Evolutionary conservation across 1,284 basidiomycete species (phyloP).

Genomic region (Malassezia furfur): DNA sequence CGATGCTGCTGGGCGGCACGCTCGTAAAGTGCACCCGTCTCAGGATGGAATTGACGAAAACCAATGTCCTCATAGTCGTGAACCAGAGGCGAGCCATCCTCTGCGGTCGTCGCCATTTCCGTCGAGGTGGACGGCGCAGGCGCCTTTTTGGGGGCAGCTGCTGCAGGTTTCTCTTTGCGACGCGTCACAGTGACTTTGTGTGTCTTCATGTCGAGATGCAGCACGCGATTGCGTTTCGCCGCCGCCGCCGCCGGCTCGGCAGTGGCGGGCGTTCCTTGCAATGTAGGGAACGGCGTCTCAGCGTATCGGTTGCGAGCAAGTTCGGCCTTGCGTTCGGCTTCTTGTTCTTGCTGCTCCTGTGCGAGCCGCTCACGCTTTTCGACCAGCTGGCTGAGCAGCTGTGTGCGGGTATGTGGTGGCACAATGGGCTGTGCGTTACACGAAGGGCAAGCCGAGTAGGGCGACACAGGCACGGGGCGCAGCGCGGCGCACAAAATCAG

Average conservation of each 20-base stretch:
- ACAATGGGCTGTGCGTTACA: slow-evolving; percentile 11
- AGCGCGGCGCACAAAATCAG: slow-evolving; percentile 12
- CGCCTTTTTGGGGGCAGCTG: background rate
- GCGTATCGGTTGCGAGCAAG: background rate
- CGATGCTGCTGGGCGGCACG: background rate
- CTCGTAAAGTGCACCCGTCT: background rate
- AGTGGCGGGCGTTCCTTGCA: background rate
- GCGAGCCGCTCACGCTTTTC: slow-evolving; percentile 9
- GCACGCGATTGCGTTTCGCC: slow-evolving; percentile 5
- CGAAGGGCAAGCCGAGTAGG: slow-evolving; percentile 11
- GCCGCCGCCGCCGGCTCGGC: background rate
- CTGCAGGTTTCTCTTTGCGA: background rate
- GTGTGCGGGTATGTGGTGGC: background rate
- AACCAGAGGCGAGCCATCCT: slow-evolving; percentile 8
- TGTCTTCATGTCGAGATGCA: slow-evolving; percentile 17
- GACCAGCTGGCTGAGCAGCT: slow-evolving; percentile 3
- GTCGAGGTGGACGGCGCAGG: background rate
- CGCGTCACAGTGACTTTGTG: slow-evolving; percentile 16
- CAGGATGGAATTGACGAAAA: background rate
- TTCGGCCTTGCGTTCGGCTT: background rate
- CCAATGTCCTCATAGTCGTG: slow-evolving; percentile 9
- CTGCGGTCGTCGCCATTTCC: slow-evolving; percentile 1
- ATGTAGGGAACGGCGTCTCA: slow-evolving; percentile 2
- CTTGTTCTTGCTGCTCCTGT: slow-evolving; percentile 6
- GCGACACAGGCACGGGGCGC: slow-evolving; percentile 8